Evolutionary conservation across 192 early-diverging fungal species (phyloP), one percentile per base, ranked within the genome.

Genomic region (Rhizoclosmatium globosum): DNA sequence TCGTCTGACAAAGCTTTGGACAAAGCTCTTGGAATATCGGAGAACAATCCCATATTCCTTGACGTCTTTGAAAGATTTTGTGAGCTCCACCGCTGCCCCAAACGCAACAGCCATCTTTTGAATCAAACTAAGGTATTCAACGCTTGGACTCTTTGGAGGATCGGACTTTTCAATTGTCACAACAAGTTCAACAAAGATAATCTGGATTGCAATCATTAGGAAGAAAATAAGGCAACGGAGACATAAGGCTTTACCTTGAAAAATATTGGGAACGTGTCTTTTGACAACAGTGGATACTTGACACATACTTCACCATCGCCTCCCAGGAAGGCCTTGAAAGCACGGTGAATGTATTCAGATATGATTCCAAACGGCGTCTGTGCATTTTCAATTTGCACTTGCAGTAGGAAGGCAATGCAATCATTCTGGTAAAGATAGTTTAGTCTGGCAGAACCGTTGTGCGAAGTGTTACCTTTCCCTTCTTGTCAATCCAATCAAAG

Each of bases 211-310:
- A 58, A 4, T 47, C 17, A 45, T 68, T 46, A 7, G 19, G 53
- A 9, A 64, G 38, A 64, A 3, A 64, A 38, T 15, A 64, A 64
- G 38, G 11, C 13, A 71, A 23, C 15, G 11, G 31, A 53, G 31
- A 71, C 23, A 15, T 56, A 56, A 65, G 11, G 31, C 17, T 31
- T 65, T 46, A 76, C 74, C 64, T 76, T 76, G 64, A 67, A 76
- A 53, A 76, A 76, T 6, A 46, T 23, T 17, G 74, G 74, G 48
- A 76, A 76, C 2, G 64, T 76, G 45, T 15, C 11, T 47, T 66
- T 76, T 47, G 64, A 23, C 19, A 76, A 41, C 74, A 76, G 21
- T 2, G 74, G 74, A 56, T 76, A 76, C 41, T 76, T 76, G 15
- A 13, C 45, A 23, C 61, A 76, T 15, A 76, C 39, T 31, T 64